Conservation (phyloP, 2,329 filamentous ascomycete genomes). For the Hymenoscyphus fraxineus region DNA sequence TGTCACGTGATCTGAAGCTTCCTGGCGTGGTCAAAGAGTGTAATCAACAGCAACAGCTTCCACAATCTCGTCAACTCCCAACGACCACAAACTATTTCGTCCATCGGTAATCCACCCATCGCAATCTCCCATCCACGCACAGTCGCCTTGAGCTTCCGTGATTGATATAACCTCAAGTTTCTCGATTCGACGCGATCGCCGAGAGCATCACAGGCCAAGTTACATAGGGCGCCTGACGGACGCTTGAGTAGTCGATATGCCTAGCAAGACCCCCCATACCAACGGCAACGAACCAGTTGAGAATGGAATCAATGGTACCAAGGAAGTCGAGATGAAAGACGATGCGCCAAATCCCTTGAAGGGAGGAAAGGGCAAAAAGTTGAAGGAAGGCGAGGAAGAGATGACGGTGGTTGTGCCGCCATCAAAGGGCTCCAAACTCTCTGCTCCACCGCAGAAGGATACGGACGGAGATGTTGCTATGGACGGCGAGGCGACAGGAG, state of each 20-base stretch:
- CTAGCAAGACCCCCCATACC: constrained; percentile 63
- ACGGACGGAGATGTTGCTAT: constrained; percentile 69
- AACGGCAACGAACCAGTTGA: constrained; percentile 68
- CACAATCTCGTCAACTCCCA: constrained; percentile 8
- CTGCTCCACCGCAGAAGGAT: constrained; percentile 54
- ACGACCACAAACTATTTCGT: neutral
- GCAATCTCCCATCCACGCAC: constrained; percentile 7
- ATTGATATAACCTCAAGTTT: constrained; percentile 5
- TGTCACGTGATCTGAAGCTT: constrained; percentile 19
- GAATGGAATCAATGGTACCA: constrained; percentile 61
- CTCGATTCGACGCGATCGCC: constrained; percentile 25
- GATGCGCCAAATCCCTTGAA: constrained; percentile 56
- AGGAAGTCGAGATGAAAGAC: constrained; percentile 71
- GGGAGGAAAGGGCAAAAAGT: constrained; percentile 60
- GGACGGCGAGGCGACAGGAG: constrained; percentile 47
- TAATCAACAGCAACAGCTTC: constrained; percentile 16
- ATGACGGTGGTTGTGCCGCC: constrained; percentile 79
- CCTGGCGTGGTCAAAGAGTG: constrained; percentile 15
- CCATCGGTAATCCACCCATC: neutral
- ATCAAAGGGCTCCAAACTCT: constrained; percentile 59
- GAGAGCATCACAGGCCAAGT: constrained; percentile 22
- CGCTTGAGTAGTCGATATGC: constrained; percentile 47
- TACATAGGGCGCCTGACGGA: constrained; percentile 29
- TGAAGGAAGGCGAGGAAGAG: constrained; percentile 68
- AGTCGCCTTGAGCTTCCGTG: constrained; percentile 6